Evolutionary conservation across 306 rosid genomes (phyloP), one percentile per base, ranked within the genome.

Genomic region (Chamaecrista fasciculata): DNA sequence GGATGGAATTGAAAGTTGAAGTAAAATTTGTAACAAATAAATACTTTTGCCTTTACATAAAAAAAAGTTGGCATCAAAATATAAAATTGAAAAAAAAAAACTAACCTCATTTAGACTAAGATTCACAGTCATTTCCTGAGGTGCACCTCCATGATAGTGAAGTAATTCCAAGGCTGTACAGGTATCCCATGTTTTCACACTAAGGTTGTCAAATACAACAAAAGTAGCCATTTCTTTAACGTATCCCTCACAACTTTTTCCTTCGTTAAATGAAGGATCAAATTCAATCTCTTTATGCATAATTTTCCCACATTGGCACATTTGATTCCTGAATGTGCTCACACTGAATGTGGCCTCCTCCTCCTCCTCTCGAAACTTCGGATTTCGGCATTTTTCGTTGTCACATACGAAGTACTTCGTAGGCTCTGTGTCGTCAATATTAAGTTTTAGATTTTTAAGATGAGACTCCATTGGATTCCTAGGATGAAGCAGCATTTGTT

Each of bases 361-460:
- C n/a, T n/a, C n/a, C n/a, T n/a, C n/a, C n/a, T n/a, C n/a, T n/a
- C n/a, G n/a, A n/a, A n/a, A n/a, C n/a, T n/a, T n/a, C n/a, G n/a
- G n/a, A n/a, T n/a, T 10, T 5, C 76, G 14, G 0, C 3, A 6
- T 0, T 15, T 0, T 11, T n/a, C 33, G 31, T 49, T 18, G 2
- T 25, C 4, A 18, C 64, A 62, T 3, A 50, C 5, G n/a, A 11
- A 67, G 36, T 4, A 71, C 9, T 36, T n/a, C 4, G 62, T 61
- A 14, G 69, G 62, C 3, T 34, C 40, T 1, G 76, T 61, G 50
- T 71, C 52, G 11, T 61, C 76, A 49, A 61, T 34, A 39, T 60
- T 72, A 1, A 72, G 52, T 19, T 72, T 24, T 29, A 72, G 11
- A 0, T 28, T n/a, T 15, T 21, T 5, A 44, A 25, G 48, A 6